These are phyloP conservation scores for Yarrowia sp. DNA, from an alignment of 805 yeast genomes.

Conservation along the genomic window DNA sequence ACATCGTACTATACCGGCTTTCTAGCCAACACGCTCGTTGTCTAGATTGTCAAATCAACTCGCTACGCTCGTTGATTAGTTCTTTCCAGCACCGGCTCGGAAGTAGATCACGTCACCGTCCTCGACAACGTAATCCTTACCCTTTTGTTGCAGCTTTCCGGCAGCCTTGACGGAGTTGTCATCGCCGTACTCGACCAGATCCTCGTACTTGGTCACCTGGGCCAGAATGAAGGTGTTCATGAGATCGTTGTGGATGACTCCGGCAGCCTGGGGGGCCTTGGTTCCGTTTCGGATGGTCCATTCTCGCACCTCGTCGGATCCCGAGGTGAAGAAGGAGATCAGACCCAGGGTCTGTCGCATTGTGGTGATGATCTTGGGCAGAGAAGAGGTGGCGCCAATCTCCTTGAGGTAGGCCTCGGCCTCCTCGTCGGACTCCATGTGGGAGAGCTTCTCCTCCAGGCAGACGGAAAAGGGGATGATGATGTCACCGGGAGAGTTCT, in stretches of 20 bases:
- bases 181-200: conserved; percentile 75
- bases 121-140: conserved; percentile 93
- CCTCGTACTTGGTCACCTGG: conserved; percentile 85
- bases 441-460: conserved; percentile 89
- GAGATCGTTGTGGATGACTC: conserved; percentile 94
- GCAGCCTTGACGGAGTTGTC: conserved; percentile 83
- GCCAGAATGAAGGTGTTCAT: conserved; percentile 95
- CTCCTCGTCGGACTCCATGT: conserved; percentile 84
- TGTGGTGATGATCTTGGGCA: conserved; percentile 82
- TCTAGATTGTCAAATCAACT: no score
- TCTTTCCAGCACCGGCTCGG: conserved; percentile 94
- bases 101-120: conserved; percentile 92
- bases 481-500: conserved; percentile 84
- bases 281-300: conserved; percentile 95
- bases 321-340: conserved; percentile 94
- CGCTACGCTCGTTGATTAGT: conserved; percentile 47
- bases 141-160: conserved; percentile 89
- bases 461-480: conserved; percentile 93
- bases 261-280: conserved; percentile 98
- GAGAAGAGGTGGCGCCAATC: conserved; percentile 75
- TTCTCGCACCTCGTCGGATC: conserved; percentile 95
- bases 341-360: conserved; percentile 88
- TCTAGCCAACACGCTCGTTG: no score
- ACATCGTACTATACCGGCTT: no score
- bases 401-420: conserved; percentile 76